A percentile compares a stretch with the other conserved stretches of the same genome.
phyloP scores from a whole-genome alignment of 768 basidiomycete genomes.

The Pholiota microspora region DNA sequence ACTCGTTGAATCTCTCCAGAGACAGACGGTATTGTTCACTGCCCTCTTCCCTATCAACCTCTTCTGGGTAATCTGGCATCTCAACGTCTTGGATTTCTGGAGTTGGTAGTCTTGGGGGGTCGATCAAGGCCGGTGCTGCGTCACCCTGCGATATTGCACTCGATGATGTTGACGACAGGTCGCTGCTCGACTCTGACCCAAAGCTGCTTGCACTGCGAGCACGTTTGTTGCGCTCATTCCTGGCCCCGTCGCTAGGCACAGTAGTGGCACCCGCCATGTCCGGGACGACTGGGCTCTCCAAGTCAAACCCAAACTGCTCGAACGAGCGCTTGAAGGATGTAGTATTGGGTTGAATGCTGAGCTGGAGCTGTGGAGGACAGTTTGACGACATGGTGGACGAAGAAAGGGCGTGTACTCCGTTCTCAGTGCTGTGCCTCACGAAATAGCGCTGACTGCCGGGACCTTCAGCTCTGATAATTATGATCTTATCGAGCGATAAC shows the following conservation, averaged over 20 bases:
- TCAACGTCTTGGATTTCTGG: conserved; percentile 50
- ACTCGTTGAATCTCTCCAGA: conserved; percentile 51
- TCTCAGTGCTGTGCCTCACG: conserved; percentile 2
- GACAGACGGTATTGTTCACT: conserved; percentile 37
- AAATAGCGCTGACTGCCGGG: conserved; percentile 1
- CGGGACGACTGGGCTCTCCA: conserved; percentile 41
- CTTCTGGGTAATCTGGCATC: conserved; percentile 42
- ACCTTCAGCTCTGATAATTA: background rate
- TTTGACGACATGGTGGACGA: conserved; percentile 34
- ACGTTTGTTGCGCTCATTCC: conserved; percentile 54
- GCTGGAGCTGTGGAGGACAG: conserved; percentile 51
- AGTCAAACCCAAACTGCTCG: conserved; percentile 55
- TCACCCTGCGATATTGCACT: conserved; percentile 1
- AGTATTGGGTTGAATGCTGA: conserved; percentile 46
- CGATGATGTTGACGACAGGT: conserved; percentile 35
- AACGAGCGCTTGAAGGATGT: conserved; percentile 63
- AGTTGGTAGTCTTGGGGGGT: conserved; percentile 40
- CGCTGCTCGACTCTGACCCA: conserved; percentile 30
- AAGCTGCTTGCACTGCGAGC: conserved; percentile 53
- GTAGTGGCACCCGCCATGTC: background rate
- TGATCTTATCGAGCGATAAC: background rate
- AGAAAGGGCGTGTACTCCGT: conserved; percentile 1
- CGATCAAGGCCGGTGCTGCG: conserved; percentile 8
- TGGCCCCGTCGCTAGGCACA: background rate
- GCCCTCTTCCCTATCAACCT: background rate